phyloP scores from a whole-genome alignment of 345 rosid genomes.

The Eucalyptus paniculata region DNA sequence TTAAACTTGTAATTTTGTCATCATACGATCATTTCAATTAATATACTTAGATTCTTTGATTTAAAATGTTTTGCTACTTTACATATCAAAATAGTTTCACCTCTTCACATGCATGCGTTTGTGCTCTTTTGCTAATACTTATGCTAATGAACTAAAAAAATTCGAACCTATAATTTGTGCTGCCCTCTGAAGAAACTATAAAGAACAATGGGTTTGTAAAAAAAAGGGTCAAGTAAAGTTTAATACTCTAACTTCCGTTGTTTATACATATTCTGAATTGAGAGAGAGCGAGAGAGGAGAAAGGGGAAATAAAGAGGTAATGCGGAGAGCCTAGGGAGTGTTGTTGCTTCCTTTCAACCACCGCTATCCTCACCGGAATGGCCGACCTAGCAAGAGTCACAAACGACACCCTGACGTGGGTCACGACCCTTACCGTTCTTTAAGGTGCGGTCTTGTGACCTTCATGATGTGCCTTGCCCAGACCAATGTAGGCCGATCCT shows the following conservation, averaged over 20 bases:
- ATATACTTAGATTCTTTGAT: not conserved
- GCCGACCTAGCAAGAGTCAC: not conserved
- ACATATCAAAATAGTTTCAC: not conserved
- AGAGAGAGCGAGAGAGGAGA: not conserved
- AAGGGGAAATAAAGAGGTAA: not conserved
- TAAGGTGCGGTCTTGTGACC: not conserved
- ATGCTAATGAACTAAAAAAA: not conserved
- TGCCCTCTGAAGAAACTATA: not conserved
- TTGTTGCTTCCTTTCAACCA: not conserved
- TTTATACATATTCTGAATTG: not conserved
- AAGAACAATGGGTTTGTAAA: not conserved
- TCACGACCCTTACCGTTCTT: not conserved
- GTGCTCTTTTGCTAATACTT: not conserved
- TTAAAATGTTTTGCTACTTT: not conserved
- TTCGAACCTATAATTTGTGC: not conserved
- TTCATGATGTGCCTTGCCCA: not conserved
- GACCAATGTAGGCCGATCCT: not conserved
- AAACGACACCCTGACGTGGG: not conserved
- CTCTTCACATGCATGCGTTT: not conserved
- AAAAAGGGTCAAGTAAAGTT: not conserved
- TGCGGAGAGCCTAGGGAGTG: not conserved
- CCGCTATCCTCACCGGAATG: not conserved
- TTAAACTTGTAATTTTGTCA: not conserved
- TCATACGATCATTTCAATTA: not conserved
- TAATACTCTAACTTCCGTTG: not conserved